Evolutionary conservation across 1,284 basidiomycete species (phyloP).

Genomic region (Irpex sp.): DNA sequence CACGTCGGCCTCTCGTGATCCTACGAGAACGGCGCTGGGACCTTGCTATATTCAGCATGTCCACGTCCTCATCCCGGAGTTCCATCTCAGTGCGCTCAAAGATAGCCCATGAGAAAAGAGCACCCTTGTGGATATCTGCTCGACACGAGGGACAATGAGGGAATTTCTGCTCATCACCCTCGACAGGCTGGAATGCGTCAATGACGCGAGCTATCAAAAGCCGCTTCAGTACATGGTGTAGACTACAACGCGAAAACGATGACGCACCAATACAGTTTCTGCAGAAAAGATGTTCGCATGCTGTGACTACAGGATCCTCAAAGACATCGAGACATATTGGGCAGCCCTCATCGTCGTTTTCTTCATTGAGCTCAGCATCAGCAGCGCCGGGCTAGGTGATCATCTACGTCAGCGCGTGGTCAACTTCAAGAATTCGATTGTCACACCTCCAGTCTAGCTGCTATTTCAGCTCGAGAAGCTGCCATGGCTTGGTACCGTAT

Average conservation of each 20-base stretch:
- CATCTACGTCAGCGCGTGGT: not conserved
- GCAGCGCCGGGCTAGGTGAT: slow-evolving; percentile 30
- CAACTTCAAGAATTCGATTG: not conserved
- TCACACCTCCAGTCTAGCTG: slow-evolving; percentile 47
- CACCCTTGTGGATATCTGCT: slow-evolving; percentile 32
- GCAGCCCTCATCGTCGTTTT: slow-evolving; percentile 43
- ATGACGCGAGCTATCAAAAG: not conserved
- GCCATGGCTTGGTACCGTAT: slow-evolving; percentile 38
- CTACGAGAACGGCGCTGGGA: not conserved
- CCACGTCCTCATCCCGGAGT: slow-evolving; percentile 23
- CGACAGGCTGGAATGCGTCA: not conserved
- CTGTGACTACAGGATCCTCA: slow-evolving; percentile 43
- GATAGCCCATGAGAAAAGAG: slow-evolving; percentile 41
- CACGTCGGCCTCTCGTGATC: not conserved
- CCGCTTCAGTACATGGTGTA: not conserved
- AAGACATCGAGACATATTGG: slow-evolving; percentile 50
- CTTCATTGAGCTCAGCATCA: slow-evolving; percentile 35
- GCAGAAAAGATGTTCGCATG: slow-evolving; percentile 50
- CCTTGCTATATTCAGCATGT: slow-evolving; percentile 15
- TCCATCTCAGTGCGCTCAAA: slow-evolving; percentile 51
- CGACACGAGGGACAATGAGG: slow-evolving; percentile 47
- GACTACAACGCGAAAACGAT: not conserved
- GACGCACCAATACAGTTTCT: slow-evolving; percentile 45
- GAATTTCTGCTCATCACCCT: not conserved
- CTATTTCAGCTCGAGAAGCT: slow-evolving; percentile 30